Conservation (phyloP, 2,329 filamentous ascomycete species). For the Teratosphaeria viscida region DNA sequence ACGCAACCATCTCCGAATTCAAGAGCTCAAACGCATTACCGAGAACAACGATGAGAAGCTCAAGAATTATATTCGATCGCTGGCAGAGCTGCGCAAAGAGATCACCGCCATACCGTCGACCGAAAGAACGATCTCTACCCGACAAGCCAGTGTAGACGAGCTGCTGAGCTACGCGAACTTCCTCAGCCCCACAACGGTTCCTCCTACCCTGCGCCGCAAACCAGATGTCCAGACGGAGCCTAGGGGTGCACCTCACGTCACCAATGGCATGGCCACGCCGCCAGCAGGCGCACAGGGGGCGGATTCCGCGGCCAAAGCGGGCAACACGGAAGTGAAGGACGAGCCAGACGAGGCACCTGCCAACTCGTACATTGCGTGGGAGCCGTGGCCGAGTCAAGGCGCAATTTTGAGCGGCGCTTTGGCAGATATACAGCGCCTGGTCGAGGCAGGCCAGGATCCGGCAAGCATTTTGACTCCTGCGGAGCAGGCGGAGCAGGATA, state of each 20-base stretch:
- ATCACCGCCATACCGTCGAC: conserved; percentile 55
- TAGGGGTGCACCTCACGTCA: conserved; percentile 11
- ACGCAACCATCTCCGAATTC: conserved; percentile 59
- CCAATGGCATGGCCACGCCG: conserved; percentile 24
- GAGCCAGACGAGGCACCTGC: conserved; percentile 29
- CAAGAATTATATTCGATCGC: conserved; percentile 56
- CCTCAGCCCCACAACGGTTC: conserved; percentile 70
- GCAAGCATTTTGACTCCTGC: conserved; percentile 33
- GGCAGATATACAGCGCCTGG: conserved; percentile 48
- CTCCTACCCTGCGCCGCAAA: conserved; percentile 42
- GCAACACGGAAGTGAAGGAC: conserved; percentile 3
- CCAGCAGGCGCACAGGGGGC: conserved; percentile 8
- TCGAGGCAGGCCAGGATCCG: conserved; percentile 53
- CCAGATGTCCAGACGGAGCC: conserved; percentile 3
- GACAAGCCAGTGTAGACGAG: conserved; percentile 55
- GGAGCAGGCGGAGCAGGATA: conserved; percentile 29
- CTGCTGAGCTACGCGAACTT: conserved; percentile 67
- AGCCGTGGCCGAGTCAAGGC: conserved; percentile 66
- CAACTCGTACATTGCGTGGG: conserved; percentile 23
- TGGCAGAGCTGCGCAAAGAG: conserved; percentile 63
- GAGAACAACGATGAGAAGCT: conserved; percentile 60
- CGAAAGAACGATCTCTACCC: conserved; percentile 28
- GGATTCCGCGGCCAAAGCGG: conserved; percentile 1
- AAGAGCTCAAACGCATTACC: conserved; percentile 56
- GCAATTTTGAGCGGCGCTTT: conserved; percentile 60